Base-by-base conservation (phyloP, 140 eudicot genomes). In the Erigeron philadelphicus region DNA sequence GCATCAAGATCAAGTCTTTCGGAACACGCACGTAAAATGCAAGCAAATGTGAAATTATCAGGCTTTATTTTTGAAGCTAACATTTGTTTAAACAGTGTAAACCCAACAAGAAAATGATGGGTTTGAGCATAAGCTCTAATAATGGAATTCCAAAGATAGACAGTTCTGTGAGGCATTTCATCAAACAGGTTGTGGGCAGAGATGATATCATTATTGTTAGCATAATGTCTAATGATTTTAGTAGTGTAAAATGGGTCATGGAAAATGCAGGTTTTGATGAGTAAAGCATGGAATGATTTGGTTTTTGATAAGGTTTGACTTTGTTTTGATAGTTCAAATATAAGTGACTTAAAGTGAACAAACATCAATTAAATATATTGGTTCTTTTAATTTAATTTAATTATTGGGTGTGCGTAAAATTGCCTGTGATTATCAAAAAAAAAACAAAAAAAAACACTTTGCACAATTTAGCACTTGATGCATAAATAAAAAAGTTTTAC, bases 111-210 rank as follows among this genome's bases (percentile, higher is more conserved):
- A 70, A 85, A 79, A 18, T 42, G 41, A 79, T 81, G 80, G 63
- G 44, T 68, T 83, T 63, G 79, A 0, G 96, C 96, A 40, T 85
- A 78, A 8, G 94, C 94, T 76, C 94, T 75, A 8, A 88, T 81
- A 13, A 88, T 77, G 78, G 96, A 83, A 64, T 88, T 88, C 96
- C 96, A 88, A 4, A 86, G 83, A 57, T 78, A 86, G 41, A 81
- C 73, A 21, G 80, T 88, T 71, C 84, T 61, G 47, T 81, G 11
- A 44, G 90, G 86, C 65, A 58, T 86, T 88, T 77, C 79, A 15
- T 85, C 88, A 68, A 88, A 88, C 84, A 88, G 75, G 59, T 83
- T 68, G 54, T 73, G 79, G 10, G 96, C 94, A 42, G 90, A 85
- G 19, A 38, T 15, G 12, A 85, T 76, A 61, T 88, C 90, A n/a